Evolutionary conservation across 495 filamentous ascomycete genomes (phyloP), one percentile per base, ranked within the genome.

Genomic region (Aspergillus avenaceus): DNA sequence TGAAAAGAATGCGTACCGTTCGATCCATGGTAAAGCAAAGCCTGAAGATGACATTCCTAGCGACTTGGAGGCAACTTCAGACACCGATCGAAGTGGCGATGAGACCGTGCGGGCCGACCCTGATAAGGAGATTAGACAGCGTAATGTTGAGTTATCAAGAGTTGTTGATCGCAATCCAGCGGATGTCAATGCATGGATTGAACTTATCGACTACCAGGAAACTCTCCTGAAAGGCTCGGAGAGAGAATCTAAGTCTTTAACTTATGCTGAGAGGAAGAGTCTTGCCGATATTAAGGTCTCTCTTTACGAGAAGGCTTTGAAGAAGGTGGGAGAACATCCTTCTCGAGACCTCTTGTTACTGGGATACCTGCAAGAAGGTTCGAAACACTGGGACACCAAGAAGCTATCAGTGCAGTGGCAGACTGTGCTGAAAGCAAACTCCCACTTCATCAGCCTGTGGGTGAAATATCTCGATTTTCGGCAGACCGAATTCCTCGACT

Each of bases 281-380:
- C 77, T 86, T 21, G 85, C 90, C 16, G 87, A 88, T 53, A 79
- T 95, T 28, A 91, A 86, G 52, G 53, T 95, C 2, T 85, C 84
- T 0, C 78, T 96, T n/a, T 90, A 90, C 55, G 81, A 88, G 43
- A 83, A 90, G 49, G 90, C 91, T 4, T 64, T 97, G 5, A 66
- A 70, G 27, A 79, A 84, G 45, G 72, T 77, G 12, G 63, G 59
- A 8, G 54, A 72, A 3, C 61, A 75, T 23, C 61, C 71, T 28
- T 51, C 48, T 13, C 65, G 57, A 27, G 84, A 89, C 52, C 63
- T 63, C 13, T 70, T 97, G 2, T 51, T 90, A 4, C 53, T 86
- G 2, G 81, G 81, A 8, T 72, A 87, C 44, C 81, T 97, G 75
- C 72, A 83, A 44, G 84, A 90, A 63, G 90, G 86, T 3, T 54